Base-by-base conservation (phyloP, 2,329 filamentous ascomycete species). In the Pestalotiopsis sp. region DNA sequence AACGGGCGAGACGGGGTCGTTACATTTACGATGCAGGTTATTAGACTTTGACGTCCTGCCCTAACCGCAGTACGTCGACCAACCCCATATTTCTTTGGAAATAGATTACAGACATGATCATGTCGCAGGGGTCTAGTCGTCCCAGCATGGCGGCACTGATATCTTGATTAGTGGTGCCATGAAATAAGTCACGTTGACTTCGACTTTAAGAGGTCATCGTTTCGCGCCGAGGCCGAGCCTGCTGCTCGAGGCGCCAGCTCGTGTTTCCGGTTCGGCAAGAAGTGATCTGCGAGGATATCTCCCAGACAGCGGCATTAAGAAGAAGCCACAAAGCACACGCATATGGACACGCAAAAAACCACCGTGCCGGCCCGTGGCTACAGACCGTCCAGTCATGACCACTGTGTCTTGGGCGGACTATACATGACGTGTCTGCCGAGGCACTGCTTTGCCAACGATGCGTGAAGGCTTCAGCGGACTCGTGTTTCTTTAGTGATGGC, bases 1-100 rank as follows among this genome's bases (percentile, higher is more conserved):
- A 59, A 27, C 23, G 57, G 57, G 23, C 23, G 23, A 23, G 23
- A 23, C 23, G 23, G 23, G 23, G 31, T 59, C 13, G 27, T 59
- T 27, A 12, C 57, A 36, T 59, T 59, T 59, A 27, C 23, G 23
- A 27, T 27, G 23, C 27, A 27, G 27, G 23, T 59, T 36, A 36
- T 36, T 59, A 59, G 57, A 59, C 20, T 59, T 59, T 59, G 27
- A 59, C 57, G 31, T 59, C 14, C 57, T 59, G 57, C 57, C 57
- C 57, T 36, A 59, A 23, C 57, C 25, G 57, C 27, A 23, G 57
- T 36, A 59, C 23, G 27, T 59, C 57, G 27, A 27, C 57, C 57
- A 59, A 59, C 57, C 20, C 57, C 57, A 36, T 59, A 17, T 27
- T 27, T 27, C 12, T 23, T 27, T 27, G 57, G 45, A 52, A 52